These are phyloP conservation scores for Auriscalpium orientale DNA, from an alignment of 768 basidiomycete species.

Conservation along the genomic window DNA sequence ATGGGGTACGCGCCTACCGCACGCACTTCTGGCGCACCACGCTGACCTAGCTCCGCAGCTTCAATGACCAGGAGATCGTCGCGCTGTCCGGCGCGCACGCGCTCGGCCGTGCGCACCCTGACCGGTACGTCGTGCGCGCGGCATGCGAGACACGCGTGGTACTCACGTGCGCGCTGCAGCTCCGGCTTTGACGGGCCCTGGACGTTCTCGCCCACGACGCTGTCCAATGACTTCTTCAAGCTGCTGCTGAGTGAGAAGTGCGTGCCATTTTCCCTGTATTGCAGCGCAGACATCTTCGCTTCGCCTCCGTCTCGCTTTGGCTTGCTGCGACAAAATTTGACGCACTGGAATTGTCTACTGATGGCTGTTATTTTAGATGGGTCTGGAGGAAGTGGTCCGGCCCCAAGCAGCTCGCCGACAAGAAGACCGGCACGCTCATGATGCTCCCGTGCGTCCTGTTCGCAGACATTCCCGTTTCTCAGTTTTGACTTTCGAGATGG, in stretches of 20 bases:
- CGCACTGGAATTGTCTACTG: not conserved
- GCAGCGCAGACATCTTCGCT: not conserved
- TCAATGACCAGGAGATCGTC: constrained; percentile 97
- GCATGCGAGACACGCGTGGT: too few relatives aligned
- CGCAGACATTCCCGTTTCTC: not conserved
- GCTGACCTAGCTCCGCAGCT: constrained; percentile 28
- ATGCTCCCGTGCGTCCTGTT: constrained; percentile 76
- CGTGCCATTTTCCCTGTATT: constrained; percentile 8
- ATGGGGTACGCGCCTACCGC: constrained; percentile 50
- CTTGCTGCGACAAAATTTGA: too few relatives aligned
- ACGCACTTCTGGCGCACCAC: too few relatives aligned
- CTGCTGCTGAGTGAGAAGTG: constrained; percentile 83
- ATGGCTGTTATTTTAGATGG: constrained; percentile 38
- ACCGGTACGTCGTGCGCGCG: constrained; percentile 25
- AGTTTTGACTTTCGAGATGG: not conserved
- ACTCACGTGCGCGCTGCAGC: not conserved
- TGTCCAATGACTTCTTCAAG: constrained; percentile 83
- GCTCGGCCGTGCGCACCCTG: constrained; percentile 87
- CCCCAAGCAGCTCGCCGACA: constrained; percentile 91
- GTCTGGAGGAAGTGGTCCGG: constrained; percentile 95
- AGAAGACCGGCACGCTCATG: constrained; percentile 83
- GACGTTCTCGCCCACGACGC: constrained; percentile 88
- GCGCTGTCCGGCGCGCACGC: constrained; percentile 92
- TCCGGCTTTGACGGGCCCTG: constrained; percentile 88
- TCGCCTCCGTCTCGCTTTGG: too few relatives aligned